These are phyloP conservation scores for Boletus patriciae DNA, from an alignment of 768 basidiomycete species.

Conservation along the genomic window DNA sequence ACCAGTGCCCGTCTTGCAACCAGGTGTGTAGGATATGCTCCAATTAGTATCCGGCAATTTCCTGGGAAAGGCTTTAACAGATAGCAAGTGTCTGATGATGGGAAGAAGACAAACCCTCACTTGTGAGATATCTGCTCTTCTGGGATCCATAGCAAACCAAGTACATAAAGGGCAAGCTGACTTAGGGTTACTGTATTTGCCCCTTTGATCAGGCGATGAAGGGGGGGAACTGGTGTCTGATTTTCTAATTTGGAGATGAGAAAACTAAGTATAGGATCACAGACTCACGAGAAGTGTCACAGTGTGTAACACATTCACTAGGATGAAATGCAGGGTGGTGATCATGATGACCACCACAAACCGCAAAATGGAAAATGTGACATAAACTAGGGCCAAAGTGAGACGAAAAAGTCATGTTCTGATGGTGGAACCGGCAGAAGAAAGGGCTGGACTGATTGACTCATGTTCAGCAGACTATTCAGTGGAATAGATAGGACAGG, in stretches of 20 bases:
- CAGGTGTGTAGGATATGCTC: constrained; percentile 58
- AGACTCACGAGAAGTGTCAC: constrained; percentile 65
- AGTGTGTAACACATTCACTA: constrained; percentile 57
- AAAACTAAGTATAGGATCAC: not conserved
- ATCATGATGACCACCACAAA: constrained; percentile 51
- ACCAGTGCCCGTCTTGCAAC: constrained; percentile 77
- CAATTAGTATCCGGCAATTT: constrained; percentile 47
- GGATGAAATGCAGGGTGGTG: constrained; percentile 50
- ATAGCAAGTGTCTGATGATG: not conserved
- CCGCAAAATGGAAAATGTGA: constrained; percentile 51
- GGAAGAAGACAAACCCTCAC: constrained; percentile 57
- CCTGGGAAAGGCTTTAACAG: constrained; percentile 32
- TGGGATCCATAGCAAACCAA: constrained; percentile 76
- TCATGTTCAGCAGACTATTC: constrained; percentile 20
- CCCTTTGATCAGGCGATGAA: constrained; percentile 48
- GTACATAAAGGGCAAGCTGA: constrained; percentile 58
- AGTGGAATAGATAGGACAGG: constrained; percentile 7
- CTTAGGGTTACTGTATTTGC: constrained; percentile 55
- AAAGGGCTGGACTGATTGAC: constrained; percentile 60
- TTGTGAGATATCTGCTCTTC: constrained; percentile 69
- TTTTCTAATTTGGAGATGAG: constrained; percentile 37
- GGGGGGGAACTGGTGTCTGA: constrained; percentile 56
- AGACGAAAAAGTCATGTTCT: constrained; percentile 42
- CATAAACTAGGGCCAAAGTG: constrained; percentile 52
- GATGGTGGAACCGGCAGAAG: constrained; percentile 71